These are phyloP conservation scores for Wickerhamomyces xylosicus DNA, from an alignment of 805 yeast species.

Conservation along the genomic window DNA sequence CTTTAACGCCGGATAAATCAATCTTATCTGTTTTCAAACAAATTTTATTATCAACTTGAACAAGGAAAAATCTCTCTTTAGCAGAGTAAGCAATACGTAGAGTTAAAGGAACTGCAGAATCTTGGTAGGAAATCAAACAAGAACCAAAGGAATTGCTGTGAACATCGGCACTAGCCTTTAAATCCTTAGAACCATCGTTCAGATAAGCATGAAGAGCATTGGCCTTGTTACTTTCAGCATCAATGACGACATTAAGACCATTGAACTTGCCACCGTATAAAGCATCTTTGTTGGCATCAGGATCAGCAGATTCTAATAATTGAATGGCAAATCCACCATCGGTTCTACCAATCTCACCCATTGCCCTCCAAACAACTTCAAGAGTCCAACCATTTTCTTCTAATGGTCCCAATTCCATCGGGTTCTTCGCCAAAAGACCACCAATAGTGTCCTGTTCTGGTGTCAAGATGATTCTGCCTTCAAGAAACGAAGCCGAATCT, in stretches of 20 bases:
- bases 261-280: constrained; percentile 47
- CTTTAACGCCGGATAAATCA: constrained; percentile 25
- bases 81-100: constrained; percentile 52
- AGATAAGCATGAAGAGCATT: constrained; percentile 46
- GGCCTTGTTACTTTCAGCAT: constrained; percentile 36
- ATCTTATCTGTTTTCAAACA: constrained; percentile 57
- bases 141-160: constrained; percentile 35
- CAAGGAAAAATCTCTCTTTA: constrained; percentile 32
- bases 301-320: constrained; percentile 32
- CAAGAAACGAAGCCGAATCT: constrained; percentile 31
- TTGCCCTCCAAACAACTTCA: constrained; percentile 54
- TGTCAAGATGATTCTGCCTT: constrained; percentile 45
- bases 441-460: constrained; percentile 32
- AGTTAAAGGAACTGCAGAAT: constrained; percentile 61
- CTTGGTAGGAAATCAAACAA: constrained; percentile 51
- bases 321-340: constrained; percentile 46
- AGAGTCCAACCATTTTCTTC: constrained; percentile 37
- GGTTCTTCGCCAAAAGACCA: constrained; percentile 33
- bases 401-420: too few species aligned
- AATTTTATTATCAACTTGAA: constrained; percentile 64
- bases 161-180: constrained; percentile 17
- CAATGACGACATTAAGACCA: constrained; percentile 55
- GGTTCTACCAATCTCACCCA: constrained; percentile 38
- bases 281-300: constrained; percentile 18
- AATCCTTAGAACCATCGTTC: constrained; percentile 43